phyloP scores from a whole-genome alignment of 108 stramenopile genomes.

The Mediolabrus comicus region DNA sequence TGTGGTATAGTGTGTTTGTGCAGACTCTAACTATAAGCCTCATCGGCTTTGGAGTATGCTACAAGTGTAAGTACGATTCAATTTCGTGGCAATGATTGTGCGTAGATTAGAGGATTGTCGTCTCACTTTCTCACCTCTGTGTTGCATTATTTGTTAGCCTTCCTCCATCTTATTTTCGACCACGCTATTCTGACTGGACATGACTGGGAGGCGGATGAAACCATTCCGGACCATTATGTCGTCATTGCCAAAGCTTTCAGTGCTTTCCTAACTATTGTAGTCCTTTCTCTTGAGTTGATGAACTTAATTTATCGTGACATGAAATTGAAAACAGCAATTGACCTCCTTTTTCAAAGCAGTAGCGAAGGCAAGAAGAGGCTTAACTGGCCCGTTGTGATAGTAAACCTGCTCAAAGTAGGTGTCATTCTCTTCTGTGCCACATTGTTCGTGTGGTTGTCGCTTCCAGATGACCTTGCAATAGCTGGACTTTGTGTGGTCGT shows the following conservation, averaged over 20 bases:
- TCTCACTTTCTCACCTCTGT: background rate
- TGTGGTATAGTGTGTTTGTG: slow-evolving; percentile 6
- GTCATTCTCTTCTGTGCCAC: background rate
- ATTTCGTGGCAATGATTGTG: background rate
- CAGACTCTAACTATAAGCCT: slow-evolving; percentile 6
- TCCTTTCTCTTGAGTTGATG: slow-evolving; percentile 20
- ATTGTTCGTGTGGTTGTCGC: background rate
- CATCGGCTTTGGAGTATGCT: slow-evolving; percentile 19
- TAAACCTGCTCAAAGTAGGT: background rate
- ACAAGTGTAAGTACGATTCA: background rate
- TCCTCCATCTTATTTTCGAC: background rate
- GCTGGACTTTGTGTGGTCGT: background rate
- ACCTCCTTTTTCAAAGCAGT: background rate
- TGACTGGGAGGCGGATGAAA: too few relatives aligned
- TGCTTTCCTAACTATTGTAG: background rate
- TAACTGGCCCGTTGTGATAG: background rate
- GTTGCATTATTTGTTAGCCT: background rate
- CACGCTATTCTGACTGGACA: background rate
- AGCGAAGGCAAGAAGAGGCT: background rate
- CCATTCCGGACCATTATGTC: background rate
- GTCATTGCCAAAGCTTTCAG: background rate
- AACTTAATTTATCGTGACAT: background rate
- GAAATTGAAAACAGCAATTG: background rate
- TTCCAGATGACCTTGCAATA: background rate
- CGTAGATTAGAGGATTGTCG: background rate